Percentiles rank a stretch among this genome's conserved stretches.
Evolutionary conservation across 495 filamentous ascomycete species (phyloP).

Genomic region (Penicillium goetzii): DNA sequence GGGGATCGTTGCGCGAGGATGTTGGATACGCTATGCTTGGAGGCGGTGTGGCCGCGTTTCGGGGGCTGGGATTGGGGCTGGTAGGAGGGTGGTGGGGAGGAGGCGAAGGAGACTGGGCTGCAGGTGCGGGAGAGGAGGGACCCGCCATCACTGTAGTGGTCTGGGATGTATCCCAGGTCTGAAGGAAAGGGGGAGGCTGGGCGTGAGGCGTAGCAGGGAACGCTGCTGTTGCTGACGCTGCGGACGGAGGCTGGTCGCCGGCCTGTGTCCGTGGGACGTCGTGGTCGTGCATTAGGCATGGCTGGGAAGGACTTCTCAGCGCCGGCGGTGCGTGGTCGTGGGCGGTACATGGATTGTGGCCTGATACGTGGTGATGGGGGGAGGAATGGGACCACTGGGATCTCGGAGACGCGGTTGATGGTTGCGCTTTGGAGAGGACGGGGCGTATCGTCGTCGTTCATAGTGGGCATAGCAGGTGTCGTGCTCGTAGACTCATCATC

Average conservation of each 20-base stretch:
- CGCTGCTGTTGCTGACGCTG: slow-evolving; percentile 36
- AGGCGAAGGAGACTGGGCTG: slow-evolving; percentile 32
- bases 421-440: slow-evolving; percentile 20
- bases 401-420: slow-evolving; percentile 33
- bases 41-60: slow-evolving; percentile 31
- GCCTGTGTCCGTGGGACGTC: slow-evolving; percentile 28
- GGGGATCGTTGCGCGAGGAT: slow-evolving; percentile 30
- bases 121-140: slow-evolving; percentile 26
- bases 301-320: slow-evolving; percentile 30
- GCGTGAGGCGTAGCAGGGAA: slow-evolving; percentile 28
- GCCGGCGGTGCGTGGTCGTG: slow-evolving; percentile 34
- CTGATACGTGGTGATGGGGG: slow-evolving; percentile 23
- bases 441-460: slow-evolving; percentile 11
- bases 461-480: slow-evolving; percentile 2
- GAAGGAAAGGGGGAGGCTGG: slow-evolving; percentile 22
- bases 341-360: slow-evolving; percentile 18
- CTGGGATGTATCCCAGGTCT: slow-evolving; percentile 28
- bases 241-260: slow-evolving; percentile 35
- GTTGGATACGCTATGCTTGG: slow-evolving; percentile 36
- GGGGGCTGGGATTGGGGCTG: slow-evolving; percentile 18
- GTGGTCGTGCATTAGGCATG: slow-evolving; percentile 8
- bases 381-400: slow-evolving; percentile 31
- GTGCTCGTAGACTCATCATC: slow-evolving; percentile 15
- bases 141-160: slow-evolving; percentile 26
- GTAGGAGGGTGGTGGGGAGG: slow-evolving; percentile 24